phyloP scores from a whole-genome alignment of 2,329 filamentous ascomycete genomes.

The Lasiodiplodia hormozganensis region DNA sequence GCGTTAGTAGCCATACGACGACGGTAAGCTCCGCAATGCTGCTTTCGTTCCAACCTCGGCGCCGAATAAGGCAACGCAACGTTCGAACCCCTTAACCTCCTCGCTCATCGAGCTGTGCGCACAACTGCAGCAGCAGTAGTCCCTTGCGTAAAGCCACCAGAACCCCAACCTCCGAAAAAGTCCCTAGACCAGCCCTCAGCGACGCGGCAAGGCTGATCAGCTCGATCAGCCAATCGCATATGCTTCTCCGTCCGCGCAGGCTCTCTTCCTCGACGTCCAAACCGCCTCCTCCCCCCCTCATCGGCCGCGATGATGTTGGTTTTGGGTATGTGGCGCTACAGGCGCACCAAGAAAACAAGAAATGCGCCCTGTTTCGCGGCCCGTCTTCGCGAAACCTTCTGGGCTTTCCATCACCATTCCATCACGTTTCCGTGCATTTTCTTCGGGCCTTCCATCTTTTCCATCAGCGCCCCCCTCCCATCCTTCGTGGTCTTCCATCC shows the following conservation, averaged over 20 bases:
- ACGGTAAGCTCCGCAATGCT: not conserved
- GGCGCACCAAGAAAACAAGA: not conserved
- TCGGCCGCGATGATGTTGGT: not conserved
- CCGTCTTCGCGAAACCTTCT: not conserved
- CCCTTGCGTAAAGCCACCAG: not conserved
- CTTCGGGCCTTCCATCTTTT: not conserved
- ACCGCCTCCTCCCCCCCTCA: not conserved
- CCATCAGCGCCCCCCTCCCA: not conserved
- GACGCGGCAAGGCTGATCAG: not conserved
- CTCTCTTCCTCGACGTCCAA: not conserved
- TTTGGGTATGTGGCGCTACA: not conserved
- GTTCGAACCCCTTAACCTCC: not conserved
- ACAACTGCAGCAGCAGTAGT: not conserved
- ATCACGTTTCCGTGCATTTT: not conserved
- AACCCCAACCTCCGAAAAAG: not conserved
- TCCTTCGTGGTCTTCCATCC: not conserved
- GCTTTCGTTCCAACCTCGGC: not conserved
- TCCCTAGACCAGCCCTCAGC: not conserved
- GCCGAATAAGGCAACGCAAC: not conserved
- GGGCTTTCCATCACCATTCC: not conserved
- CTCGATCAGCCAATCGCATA: not conserved
- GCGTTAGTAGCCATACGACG: not conserved
- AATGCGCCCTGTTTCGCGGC: not conserved
- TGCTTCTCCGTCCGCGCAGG: not conserved
- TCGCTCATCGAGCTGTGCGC: not conserved